phyloP scores from a whole-genome alignment of 129 eudicot species.

The Escallonia herrerae region DNA sequence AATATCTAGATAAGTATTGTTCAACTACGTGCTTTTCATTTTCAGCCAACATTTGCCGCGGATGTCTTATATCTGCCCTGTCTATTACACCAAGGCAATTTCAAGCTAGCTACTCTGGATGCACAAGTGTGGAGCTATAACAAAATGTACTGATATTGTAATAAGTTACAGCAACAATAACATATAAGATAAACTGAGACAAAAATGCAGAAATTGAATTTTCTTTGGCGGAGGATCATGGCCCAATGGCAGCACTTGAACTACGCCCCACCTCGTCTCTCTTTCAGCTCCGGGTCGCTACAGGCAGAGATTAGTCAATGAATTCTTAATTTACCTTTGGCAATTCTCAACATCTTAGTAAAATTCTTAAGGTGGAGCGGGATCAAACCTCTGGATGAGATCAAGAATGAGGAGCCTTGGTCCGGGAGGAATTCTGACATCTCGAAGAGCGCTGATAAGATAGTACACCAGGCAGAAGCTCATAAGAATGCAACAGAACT shows the following conservation, averaged over 20 bases:
- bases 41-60: too few species aligned
- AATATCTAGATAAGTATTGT: too few species aligned
- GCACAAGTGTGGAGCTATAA: not conserved
- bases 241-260: not conserved
- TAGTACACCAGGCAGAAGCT: not conserved
- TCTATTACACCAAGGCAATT: not conserved
- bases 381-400: slow-evolving; percentile 65
- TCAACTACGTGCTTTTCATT: too few species aligned
- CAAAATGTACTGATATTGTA: not conserved
- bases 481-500: not conserved
- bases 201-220: not conserved
- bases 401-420: slow-evolving; percentile 94
- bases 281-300: slow-evolving; percentile 44
- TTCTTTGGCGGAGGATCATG: too few species aligned
- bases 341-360: not conserved
- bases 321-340: too few species aligned
- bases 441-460: slow-evolving; percentile 79
- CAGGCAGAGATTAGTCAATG: not conserved
- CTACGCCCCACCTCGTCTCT: slow-evolving; percentile 12
- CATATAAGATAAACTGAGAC: slow-evolving; percentile 2
- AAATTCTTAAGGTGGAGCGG: not conserved
- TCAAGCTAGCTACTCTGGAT: not conserved
- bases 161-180: not conserved
- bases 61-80: too few species aligned
- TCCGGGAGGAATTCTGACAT: slow-evolving; percentile 92